Base-by-base conservation (phyloP, 139 green algal genomes). In the Micractinium sp. region DNA sequence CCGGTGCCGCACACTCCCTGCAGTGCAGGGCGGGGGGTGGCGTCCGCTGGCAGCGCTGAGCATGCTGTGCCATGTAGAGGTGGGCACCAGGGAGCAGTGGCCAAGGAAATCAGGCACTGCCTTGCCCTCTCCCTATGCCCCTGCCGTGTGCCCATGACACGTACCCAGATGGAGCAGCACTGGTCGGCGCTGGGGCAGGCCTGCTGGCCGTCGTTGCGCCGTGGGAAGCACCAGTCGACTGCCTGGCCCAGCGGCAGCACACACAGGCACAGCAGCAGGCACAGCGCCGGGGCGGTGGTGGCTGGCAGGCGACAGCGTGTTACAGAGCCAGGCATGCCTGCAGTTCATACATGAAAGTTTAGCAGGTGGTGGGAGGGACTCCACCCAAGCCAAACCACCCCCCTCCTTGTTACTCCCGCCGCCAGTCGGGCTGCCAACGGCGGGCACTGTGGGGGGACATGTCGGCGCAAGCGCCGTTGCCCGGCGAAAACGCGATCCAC, bases 1-100 rank as follows among this genome's bases (percentile, higher is more conserved):
- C 83, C 83, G 12, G 31, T 87, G 83, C 83, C 83, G 38, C 83
- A 87, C 19, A 81, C 41, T 36, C 83, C 83, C 83, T 87, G 83
- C 83, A 80, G 12, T 2, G 63, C 63, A 12, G 63, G 63, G 20
- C 4, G 63, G 63, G 2, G 63, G 63, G 63, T 16, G 63, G 22
- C 22, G 63, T 5, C 63, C 13, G 63, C 20, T 2, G 18, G 63
- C 63, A 71, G 20, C 63, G 20, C 63, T 71, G 63, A 77, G 71
- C 31, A 39, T 38, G 67, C 25, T 33, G 12, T n/a, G 27, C 67
- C 22, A 75, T 33, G 38, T 18, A 31, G 36, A 31, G 18, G 27
- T 31, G 74, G 47, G 47, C 47, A 56, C 7, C 47, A 56, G 47
- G 47, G 47, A 56, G 47, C 47, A 56, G 47, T 9, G 35, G 25